Conservation (phyloP, 805 yeast species). For the Myxozyma mucilagina region DNA sequence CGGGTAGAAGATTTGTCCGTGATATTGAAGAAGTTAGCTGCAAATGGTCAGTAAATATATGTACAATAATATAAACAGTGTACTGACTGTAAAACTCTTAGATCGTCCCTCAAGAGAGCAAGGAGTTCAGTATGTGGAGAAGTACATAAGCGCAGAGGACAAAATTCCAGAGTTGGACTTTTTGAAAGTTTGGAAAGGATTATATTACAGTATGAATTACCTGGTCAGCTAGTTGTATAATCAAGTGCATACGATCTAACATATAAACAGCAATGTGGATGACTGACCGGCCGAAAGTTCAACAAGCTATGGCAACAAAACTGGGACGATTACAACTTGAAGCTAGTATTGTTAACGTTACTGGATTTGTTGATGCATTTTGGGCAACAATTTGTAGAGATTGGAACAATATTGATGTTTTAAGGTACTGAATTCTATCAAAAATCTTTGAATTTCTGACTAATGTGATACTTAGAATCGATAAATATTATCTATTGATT, state of each 20-base stretch:
- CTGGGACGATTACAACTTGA: conserved; percentile 55
- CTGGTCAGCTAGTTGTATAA: not conserved
- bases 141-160: conserved; percentile 9
- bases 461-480: conserved; percentile 54
- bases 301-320: conserved; percentile 75
- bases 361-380: conserved; percentile 65
- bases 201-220: conserved; percentile 53
- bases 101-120: conserved; percentile 31
- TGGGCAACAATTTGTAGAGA: conserved; percentile 78
- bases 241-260: not conserved
- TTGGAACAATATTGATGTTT: conserved; percentile 64
- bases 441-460: not conserved
- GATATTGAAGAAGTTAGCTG: conserved; percentile 78
- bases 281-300: conserved; percentile 89
- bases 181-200: conserved; percentile 93
- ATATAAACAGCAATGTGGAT: conserved; percentile 77
- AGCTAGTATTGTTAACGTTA: conserved; percentile 46
- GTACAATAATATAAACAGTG: not conserved
- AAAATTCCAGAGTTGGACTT: conserved; percentile 47
- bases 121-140: conserved; percentile 11
- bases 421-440: conserved; percentile 8
- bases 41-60: conserved; percentile 56
- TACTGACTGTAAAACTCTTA: not conserved
- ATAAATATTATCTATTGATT: conserved; percentile 78
- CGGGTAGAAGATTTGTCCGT: not conserved